Base-by-base conservation (phyloP, 139 green algal genomes). In the Monoraphidium neglectum region DNA sequence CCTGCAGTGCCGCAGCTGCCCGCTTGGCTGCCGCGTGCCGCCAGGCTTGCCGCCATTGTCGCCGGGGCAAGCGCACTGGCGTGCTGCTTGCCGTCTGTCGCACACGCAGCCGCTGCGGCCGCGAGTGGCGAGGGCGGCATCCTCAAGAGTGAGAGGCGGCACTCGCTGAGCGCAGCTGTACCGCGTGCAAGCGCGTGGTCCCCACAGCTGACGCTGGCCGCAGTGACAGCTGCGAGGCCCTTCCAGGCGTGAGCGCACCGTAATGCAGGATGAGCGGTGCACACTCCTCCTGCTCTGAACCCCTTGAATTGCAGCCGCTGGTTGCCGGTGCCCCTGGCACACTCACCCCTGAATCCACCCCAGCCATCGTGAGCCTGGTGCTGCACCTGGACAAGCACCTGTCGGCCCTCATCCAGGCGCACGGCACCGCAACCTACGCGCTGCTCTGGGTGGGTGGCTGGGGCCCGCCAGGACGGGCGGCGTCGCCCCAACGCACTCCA, bases 371-470 rank as follows among this genome's bases (percentile, higher is more conserved):
- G 0, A 77, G 73, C 65, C 92, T 94, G 62, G 79, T 96, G 4
- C 83, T 98, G 38, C 94, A 98, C 78, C 73, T 98, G 37, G 93
- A 97, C 84, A 87, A 92, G 54, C 92, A 96, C 82, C 75, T 96
- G 32, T 80, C 76, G 3, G 75, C 82, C 4, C 87, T 97, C 62
- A 92, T 96, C 18, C 37, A 77, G 8, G 65, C 81, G 56, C 90
- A 96, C 63, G 93, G 93, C 40, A 74, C 51, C 32, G 28, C 75
- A 2, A 94, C 90, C 10, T 97, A 97, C 78, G 86, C 69, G 38
- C 89, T 98, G 37, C 84, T 98, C 13, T 97, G 84, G 66, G 72
- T n/a, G n/a, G n/a, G n/a, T n/a, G n/a, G n/a, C n/a, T n/a, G n/a
- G n/a, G n/a, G n/a, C n/a, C n/a, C n/a, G n/a, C n/a, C n/a, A n/a